Conservation (phyloP, 1,284 basidiomycete genomes). For the Entoloma clypeatum region DNA sequence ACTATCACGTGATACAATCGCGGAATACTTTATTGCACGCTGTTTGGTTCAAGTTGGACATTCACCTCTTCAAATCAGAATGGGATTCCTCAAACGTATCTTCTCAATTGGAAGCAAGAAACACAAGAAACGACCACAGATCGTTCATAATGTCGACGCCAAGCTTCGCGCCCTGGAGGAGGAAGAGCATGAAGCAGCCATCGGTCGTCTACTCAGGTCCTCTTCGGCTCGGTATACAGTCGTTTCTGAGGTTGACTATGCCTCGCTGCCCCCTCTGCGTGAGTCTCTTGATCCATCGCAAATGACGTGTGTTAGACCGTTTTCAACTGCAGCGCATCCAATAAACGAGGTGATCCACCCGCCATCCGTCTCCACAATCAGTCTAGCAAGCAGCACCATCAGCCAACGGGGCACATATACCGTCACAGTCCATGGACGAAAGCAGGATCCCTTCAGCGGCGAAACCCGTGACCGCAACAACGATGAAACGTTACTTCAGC, state of each 20-base stretch:
- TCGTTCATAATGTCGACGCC: conserved; percentile 26
- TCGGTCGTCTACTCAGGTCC: conserved; percentile 63
- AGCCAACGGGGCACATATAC: conserved; percentile 58
- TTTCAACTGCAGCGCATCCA: conserved; percentile 51
- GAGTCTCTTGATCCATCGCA: no score
- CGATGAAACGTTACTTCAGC: conserved; percentile 19
- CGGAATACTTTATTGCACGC: conserved; percentile 26
- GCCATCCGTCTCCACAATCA: conserved; percentile 44
- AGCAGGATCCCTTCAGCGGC: conserved; percentile 55
- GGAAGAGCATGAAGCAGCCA: conserved; percentile 55
- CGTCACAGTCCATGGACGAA: conserved; percentile 63
- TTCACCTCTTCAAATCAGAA: conserved; percentile 26
- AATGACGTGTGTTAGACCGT: conserved; percentile 4
- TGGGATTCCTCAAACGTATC: conserved; percentile 69
- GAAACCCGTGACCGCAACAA: conserved; percentile 44
- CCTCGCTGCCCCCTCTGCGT: conserved; percentile 65
- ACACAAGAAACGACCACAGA: conserved; percentile 43
- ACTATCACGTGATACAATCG: conserved; percentile 28
- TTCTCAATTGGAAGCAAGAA: conserved; percentile 67
- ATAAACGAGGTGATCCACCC: conserved; percentile 52
- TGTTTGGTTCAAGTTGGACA: conserved; percentile 48
- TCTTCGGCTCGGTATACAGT: conserved; percentile 63
- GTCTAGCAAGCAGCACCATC: conserved; percentile 46
- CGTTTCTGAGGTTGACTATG: conserved; percentile 51
- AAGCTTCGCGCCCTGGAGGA: conserved; percentile 29